Percentiles rank a stretch among this genome's conserved stretches.
phyloP scores from a whole-genome alignment of 345 rosid species.

The Pseudoturritis turrita region DNA sequence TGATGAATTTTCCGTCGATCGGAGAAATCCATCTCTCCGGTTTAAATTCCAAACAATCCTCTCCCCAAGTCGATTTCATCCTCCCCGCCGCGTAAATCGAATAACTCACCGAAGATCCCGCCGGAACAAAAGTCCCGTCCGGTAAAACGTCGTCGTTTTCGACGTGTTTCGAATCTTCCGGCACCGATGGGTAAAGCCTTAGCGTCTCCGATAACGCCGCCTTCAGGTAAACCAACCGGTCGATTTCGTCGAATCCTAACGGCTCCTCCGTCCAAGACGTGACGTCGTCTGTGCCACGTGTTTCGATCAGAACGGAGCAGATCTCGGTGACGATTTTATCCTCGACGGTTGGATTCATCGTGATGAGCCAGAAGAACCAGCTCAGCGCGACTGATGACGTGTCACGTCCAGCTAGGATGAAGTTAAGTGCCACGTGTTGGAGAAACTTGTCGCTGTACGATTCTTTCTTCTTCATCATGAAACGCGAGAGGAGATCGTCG shows the following conservation, averaged over 20 bases:
- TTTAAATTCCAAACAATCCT: constrained; percentile 66
- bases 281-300: constrained; percentile 53
- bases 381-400: constrained; percentile 84
- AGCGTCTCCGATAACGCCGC: constrained; percentile 88
- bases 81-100: constrained; percentile 89
- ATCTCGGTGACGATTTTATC: constrained; percentile 63
- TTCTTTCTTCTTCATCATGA: constrained; percentile 75
- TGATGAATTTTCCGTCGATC: constrained; percentile 43
- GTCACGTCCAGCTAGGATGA: constrained; percentile 97
- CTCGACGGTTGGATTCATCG: constrained; percentile 56
- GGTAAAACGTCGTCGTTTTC: constrained; percentile 72
- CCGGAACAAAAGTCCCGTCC: constrained; percentile 83
- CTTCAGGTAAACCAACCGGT: constrained; percentile 69
- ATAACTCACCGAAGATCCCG: constrained; percentile 83
- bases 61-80: constrained; percentile 84
- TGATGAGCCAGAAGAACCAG: constrained; percentile 91
- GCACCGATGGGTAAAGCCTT: constrained; percentile 89
- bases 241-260: constrained; percentile 61
- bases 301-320: constrained; percentile 55
- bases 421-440: constrained; percentile 85
- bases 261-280: constrained; percentile 71
- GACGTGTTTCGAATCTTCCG: constrained; percentile 83
- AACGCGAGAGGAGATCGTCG: constrained; percentile 82
- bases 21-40: constrained; percentile 89
- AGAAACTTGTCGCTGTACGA: constrained; percentile 69